These are phyloP conservation scores for Pneumocystis oryctolagi DNA, from an alignment of 1,139 yeast genomes.

Conservation along the genomic window DNA sequence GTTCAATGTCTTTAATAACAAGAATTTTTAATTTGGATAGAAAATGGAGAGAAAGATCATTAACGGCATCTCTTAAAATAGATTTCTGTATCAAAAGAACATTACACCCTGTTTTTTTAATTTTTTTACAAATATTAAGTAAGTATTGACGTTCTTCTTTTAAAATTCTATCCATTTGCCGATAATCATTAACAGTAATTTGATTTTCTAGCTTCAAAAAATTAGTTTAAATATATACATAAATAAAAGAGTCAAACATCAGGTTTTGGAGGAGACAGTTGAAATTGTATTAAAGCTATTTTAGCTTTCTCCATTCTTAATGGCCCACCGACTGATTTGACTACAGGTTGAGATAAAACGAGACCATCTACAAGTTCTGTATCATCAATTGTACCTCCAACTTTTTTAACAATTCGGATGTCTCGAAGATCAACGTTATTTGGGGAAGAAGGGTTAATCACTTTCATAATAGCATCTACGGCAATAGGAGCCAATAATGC, in stretches of 20 bases:
- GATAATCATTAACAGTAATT: constrained; percentile 89
- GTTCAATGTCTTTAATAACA: constrained; percentile 90
- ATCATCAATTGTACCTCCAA: constrained; percentile 96
- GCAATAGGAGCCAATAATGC: constrained; percentile 78
- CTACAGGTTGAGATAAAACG: constrained; percentile 77
- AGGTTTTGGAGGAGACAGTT: constrained; percentile 95
- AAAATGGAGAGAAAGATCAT: constrained; percentile 89
- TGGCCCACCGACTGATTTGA: constrained; percentile 93
- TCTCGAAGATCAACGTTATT: constrained; percentile 73
- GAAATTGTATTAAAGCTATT: constrained; percentile 87
- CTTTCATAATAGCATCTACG: constrained; percentile 80
- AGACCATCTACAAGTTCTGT: constrained; percentile 88
- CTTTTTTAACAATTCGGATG: constrained; percentile 77
- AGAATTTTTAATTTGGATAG: constrained; percentile 78
- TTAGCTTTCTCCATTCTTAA: constrained; percentile 83
- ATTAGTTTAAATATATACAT: background rate
- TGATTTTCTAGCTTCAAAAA: constrained; percentile 55
- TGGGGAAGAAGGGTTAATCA: constrained; percentile 41
- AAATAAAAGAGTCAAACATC: constrained; percentile 28
- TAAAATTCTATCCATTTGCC: constrained; percentile 96
- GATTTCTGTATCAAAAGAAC: constrained; percentile 88
- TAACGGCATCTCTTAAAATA: constrained; percentile 90
- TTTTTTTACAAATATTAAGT: constrained; percentile 85
- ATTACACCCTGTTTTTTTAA: constrained; percentile 92
- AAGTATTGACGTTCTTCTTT: constrained; percentile 95